A percentile compares a stretch with the other conserved stretches of the same genome.
phyloP scores from a whole-genome alignment of 345 rosid species.

The Hevea brasiliensis region DNA sequence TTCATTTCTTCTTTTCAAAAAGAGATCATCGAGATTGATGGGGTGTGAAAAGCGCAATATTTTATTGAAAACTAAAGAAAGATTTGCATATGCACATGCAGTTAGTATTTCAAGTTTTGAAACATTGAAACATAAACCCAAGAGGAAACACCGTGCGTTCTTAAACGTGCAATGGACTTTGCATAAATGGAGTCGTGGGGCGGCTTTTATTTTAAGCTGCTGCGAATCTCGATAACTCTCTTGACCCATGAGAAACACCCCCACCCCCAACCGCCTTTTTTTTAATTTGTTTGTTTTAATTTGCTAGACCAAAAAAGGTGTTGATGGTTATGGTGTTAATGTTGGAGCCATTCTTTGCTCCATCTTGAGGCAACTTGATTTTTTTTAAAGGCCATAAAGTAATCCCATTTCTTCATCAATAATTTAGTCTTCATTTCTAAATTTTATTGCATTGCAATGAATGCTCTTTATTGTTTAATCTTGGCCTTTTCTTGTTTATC shows the following conservation, averaged over 20 bases:
- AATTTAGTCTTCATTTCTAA: too few relatives aligned
- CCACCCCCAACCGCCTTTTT: background rate
- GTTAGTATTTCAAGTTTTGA: background rate
- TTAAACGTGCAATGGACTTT: background rate
- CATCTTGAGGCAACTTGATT: slow-evolving; percentile 40
- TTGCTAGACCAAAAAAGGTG: slow-evolving; percentile 9
- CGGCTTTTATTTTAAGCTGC: slow-evolving; percentile 37
- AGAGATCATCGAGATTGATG: background rate
- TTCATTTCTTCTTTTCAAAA: background rate
- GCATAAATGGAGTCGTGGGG: background rate
- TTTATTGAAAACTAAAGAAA: background rate
- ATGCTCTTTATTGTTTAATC: background rate
- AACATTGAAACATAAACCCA: slow-evolving; percentile 23
- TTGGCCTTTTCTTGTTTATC: background rate
- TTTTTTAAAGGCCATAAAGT: background rate
- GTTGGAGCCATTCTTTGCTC: slow-evolving; percentile 55
- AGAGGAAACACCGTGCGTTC: slow-evolving; percentile 31
- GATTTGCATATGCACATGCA: slow-evolving; percentile 21
- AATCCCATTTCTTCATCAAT: background rate
- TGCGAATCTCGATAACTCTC: slow-evolving; percentile 53
- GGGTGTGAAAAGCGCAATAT: background rate
- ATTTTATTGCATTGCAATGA: background rate
- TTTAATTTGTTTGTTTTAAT: background rate
- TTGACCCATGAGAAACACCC: background rate
- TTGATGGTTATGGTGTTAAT: slow-evolving; percentile 10